These are phyloP conservation scores for Diaporthe australafricana DNA, from an alignment of 2,329 filamentous ascomycete species.

Conservation along the genomic window DNA sequence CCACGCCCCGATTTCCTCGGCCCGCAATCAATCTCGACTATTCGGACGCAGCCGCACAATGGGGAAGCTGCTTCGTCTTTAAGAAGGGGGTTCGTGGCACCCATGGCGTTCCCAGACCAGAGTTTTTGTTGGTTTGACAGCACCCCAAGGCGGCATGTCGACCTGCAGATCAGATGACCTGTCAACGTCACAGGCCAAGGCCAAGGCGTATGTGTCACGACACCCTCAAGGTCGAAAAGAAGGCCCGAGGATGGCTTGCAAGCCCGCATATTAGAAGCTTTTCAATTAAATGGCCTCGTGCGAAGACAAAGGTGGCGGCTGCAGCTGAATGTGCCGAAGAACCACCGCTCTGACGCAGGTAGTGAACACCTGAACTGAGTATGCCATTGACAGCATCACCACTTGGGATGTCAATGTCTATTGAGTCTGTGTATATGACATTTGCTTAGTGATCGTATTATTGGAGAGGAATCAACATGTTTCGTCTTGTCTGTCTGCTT, in stretches of 20 bases:
- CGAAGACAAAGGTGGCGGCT: neutral
- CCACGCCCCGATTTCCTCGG: conserved; percentile 9
- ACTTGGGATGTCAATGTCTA: fast-evolving
- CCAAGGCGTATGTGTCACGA: conserved; percentile 11
- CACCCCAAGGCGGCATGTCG: conserved; percentile 13
- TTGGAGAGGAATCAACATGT: neutral
- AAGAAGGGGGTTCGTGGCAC: neutral
- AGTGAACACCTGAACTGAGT: neutral
- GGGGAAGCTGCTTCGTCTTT: neutral
- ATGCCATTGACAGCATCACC: neutral
- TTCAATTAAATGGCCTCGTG: neutral
- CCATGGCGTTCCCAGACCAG: neutral
- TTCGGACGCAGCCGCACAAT: conserved; percentile 4
- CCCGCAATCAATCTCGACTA: conserved; percentile 15
- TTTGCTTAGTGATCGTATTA: neutral
- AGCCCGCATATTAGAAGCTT: neutral
- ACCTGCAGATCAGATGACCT: conserved; percentile 20
- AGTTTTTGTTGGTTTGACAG: neutral
- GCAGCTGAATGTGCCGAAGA: neutral
- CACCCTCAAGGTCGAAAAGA: neutral
- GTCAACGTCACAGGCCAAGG: conserved; percentile 13
- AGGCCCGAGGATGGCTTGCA: neutral
- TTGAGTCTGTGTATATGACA: too few species aligned
- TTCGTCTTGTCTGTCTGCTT: too few species aligned
- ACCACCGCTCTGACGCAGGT: neutral